Conservation (phyloP, 129 eudicot genomes). For the Chrysanthemum lavandulifolium region DNA sequence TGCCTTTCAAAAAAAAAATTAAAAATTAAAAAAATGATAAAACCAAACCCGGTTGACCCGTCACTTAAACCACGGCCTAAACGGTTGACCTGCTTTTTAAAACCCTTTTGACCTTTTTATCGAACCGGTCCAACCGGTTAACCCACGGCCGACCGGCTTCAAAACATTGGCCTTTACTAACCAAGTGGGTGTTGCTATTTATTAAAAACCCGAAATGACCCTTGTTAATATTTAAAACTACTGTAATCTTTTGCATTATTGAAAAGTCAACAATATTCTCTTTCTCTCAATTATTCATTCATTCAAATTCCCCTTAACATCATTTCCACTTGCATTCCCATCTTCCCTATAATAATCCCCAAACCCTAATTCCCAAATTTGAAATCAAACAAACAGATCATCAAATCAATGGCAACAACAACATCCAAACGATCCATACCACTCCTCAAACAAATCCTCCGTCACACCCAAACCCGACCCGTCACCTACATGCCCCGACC, state of each 20-base stretch:
- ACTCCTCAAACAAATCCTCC: conserved; percentile 40
- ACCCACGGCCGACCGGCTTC: too few species aligned
- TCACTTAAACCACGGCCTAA: too few species aligned
- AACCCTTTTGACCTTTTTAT: too few species aligned
- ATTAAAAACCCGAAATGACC: too few species aligned
- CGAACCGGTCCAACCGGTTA: too few species aligned
- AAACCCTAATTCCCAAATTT: conserved; percentile 30
- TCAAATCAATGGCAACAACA: conserved; percentile 5
- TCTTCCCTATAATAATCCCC: background rate
- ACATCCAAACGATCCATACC: conserved; percentile 53
- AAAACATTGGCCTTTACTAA: too few species aligned
- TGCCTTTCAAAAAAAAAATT: too few species aligned
- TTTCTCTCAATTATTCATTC: conserved; percentile 26
- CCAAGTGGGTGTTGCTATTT: too few species aligned
- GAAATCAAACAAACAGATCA: conserved; percentile 5
- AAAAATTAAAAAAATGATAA: too few species aligned
- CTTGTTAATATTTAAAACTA: too few species aligned
- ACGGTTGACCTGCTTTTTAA: too few species aligned
- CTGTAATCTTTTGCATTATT: background rate
- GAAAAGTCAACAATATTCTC: conserved; percentile 29
- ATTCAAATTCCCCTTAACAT: background rate
- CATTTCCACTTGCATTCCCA: background rate
- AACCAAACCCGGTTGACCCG: too few species aligned
- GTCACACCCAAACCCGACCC: conserved; percentile 45
- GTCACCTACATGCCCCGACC: conserved; percentile 99